phyloP scores from a whole-genome alignment of 1,284 basidiomycete species.

The Leccinum pachyderme region DNA sequence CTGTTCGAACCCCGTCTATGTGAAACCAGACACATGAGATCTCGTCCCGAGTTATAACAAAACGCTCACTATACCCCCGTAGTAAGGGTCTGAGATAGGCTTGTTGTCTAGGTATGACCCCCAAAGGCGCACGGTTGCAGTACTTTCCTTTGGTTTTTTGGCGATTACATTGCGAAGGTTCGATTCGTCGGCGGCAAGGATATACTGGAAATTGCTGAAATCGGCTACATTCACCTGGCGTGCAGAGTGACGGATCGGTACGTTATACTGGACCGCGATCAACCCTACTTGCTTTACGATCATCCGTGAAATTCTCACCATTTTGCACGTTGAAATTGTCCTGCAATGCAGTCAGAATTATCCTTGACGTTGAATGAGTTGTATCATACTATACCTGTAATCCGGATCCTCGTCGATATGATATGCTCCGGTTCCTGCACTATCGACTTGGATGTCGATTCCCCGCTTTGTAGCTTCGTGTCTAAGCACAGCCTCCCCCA shows the following conservation, averaged over 20 bases:
- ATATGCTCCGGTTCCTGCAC: constrained; percentile 70
- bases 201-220: constrained; percentile 65
- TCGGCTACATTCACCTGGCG: constrained; percentile 58
- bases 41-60: neutral
- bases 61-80: constrained; percentile 57
- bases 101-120: constrained; percentile 69
- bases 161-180: constrained; percentile 59
- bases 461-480: constrained; percentile 58
- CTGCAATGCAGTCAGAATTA: constrained; percentile 35
- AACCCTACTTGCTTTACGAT: neutral
- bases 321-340: constrained; percentile 58
- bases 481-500: constrained; percentile 73
- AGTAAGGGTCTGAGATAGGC: constrained; percentile 73
- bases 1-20: constrained; percentile 50
- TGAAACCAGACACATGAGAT: neutral
- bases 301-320: constrained; percentile 39
- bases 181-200: constrained; percentile 66
- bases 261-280: constrained; percentile 44
- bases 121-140: constrained; percentile 65
- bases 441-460: constrained; percentile 64
- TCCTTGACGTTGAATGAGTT: neutral
- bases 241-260: constrained; percentile 60
- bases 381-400: constrained; percentile 47
- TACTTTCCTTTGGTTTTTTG: constrained; percentile 50
- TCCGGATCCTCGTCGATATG: constrained; percentile 75